Evolutionary conservation across 306 rosid genomes (phyloP).

Genomic region (Cucumis cinereus): DNA sequence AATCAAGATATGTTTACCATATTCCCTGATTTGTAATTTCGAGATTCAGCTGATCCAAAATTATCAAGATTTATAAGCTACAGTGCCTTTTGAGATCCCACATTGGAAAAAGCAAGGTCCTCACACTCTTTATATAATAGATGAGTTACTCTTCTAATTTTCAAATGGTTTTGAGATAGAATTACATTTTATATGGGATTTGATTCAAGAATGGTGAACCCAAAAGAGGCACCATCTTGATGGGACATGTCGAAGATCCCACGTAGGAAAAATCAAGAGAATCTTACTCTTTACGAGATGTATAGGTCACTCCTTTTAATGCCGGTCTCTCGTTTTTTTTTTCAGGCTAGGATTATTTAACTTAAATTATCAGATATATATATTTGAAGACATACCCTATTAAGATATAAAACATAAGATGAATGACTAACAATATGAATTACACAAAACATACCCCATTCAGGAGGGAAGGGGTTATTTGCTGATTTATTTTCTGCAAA

Average conservation of each 20-base stretch:
- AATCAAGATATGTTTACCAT: background rate
- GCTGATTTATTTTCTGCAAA: slow-evolving; percentile 83
- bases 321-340: background rate
- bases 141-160: too few species aligned
- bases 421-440: background rate
- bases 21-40: background rate
- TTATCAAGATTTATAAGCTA: background rate
- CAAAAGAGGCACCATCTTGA: too few species aligned
- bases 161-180: too few species aligned
- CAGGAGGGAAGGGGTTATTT: slow-evolving; percentile 72
- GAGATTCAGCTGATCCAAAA: background rate
- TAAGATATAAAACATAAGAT: background rate
- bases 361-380: background rate
- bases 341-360: background rate
- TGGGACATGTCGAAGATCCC: too few species aligned
- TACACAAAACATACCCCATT: slow-evolving; percentile 60
- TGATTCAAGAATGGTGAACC: too few species aligned
- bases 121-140: too few species aligned
- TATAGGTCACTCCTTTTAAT: too few species aligned
- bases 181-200: too few species aligned
- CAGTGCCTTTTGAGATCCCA: too few species aligned
- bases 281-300: too few species aligned
- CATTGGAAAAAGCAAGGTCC: too few species aligned
- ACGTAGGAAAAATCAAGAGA: too few species aligned
- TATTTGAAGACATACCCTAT: background rate